These are phyloP conservation scores for Pleurotus citrinopileatus DNA, from an alignment of 768 basidiomycete species.

Conservation along the genomic window DNA sequence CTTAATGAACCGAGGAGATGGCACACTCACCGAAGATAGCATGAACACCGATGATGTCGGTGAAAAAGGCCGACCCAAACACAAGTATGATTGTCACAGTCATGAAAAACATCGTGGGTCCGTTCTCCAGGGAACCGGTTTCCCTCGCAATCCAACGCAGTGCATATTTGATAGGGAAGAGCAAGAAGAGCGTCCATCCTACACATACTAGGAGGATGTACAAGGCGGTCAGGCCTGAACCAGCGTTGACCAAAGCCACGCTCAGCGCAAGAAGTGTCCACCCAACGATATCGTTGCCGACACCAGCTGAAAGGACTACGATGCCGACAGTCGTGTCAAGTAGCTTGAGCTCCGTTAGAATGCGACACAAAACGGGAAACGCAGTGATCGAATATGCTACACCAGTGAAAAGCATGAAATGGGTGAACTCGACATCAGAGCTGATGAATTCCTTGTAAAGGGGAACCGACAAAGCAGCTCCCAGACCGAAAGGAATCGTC, in stretches of 20 bases:
- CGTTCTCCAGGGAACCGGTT: slow-evolving; percentile 79
- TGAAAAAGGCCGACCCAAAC: slow-evolving; percentile 89
- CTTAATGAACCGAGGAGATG: too few species aligned
- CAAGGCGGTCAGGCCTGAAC: slow-evolving; percentile 77
- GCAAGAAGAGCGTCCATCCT: slow-evolving; percentile 76
- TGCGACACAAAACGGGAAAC: slow-evolving; percentile 82
- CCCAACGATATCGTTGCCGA: slow-evolving; percentile 83
- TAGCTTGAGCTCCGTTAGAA: slow-evolving; percentile 88
- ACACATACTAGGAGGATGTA: slow-evolving; percentile 81
- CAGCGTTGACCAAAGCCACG: slow-evolving; percentile 89
- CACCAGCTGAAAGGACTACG: slow-evolving; percentile 89
- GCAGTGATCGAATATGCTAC: slow-evolving; percentile 90
- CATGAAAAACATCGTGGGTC: slow-evolving; percentile 89
- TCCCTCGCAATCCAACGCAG: slow-evolving; percentile 72
- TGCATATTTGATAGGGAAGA: slow-evolving; percentile 59
- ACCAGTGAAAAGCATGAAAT: slow-evolving; percentile 94
- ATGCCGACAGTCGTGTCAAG: slow-evolving; percentile 91
- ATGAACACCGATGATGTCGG: slow-evolving; percentile 89
- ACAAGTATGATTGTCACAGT: slow-evolving; percentile 75
- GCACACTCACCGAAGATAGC: slow-evolving; percentile 73
- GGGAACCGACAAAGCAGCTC: slow-evolving; percentile 59
- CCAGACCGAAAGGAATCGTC: slow-evolving; percentile 83
- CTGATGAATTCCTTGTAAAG: slow-evolving; percentile 78
- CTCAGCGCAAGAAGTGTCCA: slow-evolving; percentile 90
- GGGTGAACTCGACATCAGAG: slow-evolving; percentile 63